Base-by-base conservation (phyloP, 768 basidiomycete genomes). In the Pulveroboletus ravenelii region DNA sequence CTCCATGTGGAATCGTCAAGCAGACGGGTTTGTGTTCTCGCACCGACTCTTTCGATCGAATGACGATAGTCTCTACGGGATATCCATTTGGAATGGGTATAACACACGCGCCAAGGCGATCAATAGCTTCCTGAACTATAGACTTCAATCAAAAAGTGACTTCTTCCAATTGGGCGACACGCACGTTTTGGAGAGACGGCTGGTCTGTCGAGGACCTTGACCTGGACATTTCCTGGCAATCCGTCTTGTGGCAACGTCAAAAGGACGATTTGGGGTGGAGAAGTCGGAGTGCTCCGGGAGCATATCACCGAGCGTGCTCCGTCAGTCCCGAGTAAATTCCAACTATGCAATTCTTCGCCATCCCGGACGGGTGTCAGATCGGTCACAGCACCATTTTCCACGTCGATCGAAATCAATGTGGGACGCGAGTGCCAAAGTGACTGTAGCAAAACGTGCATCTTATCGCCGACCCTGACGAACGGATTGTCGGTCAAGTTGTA, bases 1-100 rank as follows among this genome's bases (percentile, higher is more conserved):
- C 85, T 10, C 85, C 85, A 51, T 87, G 86, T 7, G 76, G 75
- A 13, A 71, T 61, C 0, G 76, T 77, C 43, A 88, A 67, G 45
- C 74, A 84, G 17, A 77, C 74, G 2, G 71, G 70, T 17, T 62
- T 62, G 3, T 18, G 48, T 12, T 51, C 61, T n/a, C 52, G 20
- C 5, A 42, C 60, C 7, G 36, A 45, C 37, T 52, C 54, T 8
- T 62, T 59, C 0, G 70, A 64, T 38, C 68, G 69, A 17, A 85
- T 65, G 10, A 86, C 63, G 12, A 86, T 77, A 0, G 79, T 78
- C 62, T 86, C 81, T 2, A 76, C 72, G 3, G 77, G 78, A 34
- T 64, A 64, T 35, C 75, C 74, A 9, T 65, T 67, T 7, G 82
- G 80, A 35, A 87, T 74, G 30, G 41, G 41, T 42, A 42, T 30